Base-by-base conservation (phyloP, 768 basidiomycete species). In the Russula emetica region DNA sequence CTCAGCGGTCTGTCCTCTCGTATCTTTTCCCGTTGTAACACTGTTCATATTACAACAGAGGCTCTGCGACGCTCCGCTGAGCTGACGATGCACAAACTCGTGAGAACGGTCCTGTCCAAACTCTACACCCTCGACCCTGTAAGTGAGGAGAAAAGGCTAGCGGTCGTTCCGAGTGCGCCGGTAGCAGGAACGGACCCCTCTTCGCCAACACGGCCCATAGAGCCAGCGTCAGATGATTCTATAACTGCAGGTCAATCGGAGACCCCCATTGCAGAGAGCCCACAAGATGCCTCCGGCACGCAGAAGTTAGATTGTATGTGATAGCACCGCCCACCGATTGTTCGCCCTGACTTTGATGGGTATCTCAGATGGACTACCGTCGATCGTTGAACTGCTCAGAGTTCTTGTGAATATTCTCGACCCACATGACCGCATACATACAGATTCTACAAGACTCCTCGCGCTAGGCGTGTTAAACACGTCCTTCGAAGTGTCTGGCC, bases 381-480 rank as follows among this genome's bases (percentile, higher is more conserved):
- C 97, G 14, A 87, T 97, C 47, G 77, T 94, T 20, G 96, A 98
- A 72, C 85, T 99, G 7, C 79, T 98, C 40, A 88, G 95, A 2
- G 97, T 98, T 38, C 83, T 99, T 60, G 86, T 98, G 71, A 94
- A 96, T 69, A 91, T 99, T 45, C 80, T 99, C 55, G 94, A 98
- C 74, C 97, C 97, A 22, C 90, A 84, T 69, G 94, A 96, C 72
- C 90, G 92, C 68, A 85, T 94, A 58, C 96, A 98, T 72, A 98
- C 97, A 3, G 97, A 98, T 73, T 93, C 94, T 5, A 97, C 95
- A 58, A 86, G 97, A 16, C 80, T 96, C 9, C 87, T 90, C 60
- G 92, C 95, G 0, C 82, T 99, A 26, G 82, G 88, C 1, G 88
- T 95, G 61, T 81, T 99, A 60, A 94, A 95, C 70, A 81, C 86